Percentiles rank a stretch among this genome's conserved stretches.
Conservation (phyloP, 179 eudicot genomes). For the Carnegiea gigantea region DNA sequence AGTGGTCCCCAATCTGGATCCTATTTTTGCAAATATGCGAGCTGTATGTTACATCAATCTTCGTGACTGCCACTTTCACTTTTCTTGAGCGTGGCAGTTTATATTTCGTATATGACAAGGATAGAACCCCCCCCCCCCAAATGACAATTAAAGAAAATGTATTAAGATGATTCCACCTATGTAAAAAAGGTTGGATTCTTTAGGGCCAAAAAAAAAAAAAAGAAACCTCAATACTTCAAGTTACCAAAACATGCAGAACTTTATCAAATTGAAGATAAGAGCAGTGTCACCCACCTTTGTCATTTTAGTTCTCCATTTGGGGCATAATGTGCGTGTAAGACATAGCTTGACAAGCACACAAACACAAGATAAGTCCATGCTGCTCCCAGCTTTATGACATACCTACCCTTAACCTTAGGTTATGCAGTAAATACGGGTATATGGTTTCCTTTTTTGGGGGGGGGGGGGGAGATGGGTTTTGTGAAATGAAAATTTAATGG, state of each 20-base stretch:
- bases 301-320: background rate
- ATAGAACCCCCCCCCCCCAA: background rate
- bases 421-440: background rate
- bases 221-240: background rate
- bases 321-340: background rate
- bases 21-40: conserved; percentile 66
- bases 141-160: background rate
- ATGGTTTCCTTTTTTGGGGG: background rate
- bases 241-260: background rate
- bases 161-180: background rate
- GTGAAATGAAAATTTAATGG: background rate
- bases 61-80: background rate
- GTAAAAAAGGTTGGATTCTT: background rate
- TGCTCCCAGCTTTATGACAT: background rate
- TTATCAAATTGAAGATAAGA: background rate
- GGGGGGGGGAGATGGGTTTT: background rate
- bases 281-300: background rate
- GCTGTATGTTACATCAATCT: conserved; percentile 58
- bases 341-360: background rate
- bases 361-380: background rate
- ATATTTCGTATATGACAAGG: background rate
- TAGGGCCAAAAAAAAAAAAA: no score
- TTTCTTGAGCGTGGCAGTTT: background rate
- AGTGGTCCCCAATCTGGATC: conserved; percentile 79
- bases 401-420: conserved; percentile 1